Base-by-base conservation (phyloP, 495 filamentous ascomycete genomes). In the Jackrogersella minutella region DNA sequence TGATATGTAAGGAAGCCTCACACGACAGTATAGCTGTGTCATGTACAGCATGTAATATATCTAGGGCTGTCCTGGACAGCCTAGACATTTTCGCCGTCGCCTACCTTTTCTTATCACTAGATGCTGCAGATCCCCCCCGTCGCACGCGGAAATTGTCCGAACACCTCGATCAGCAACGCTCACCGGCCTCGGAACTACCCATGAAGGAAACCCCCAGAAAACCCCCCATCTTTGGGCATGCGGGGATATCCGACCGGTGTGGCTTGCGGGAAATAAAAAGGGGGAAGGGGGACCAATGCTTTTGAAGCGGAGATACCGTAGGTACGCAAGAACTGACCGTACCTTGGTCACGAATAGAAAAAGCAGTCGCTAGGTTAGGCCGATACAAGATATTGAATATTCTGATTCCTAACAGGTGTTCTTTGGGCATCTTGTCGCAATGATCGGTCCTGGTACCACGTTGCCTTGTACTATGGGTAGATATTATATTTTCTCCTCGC, bases 41-140 rank as follows among this genome's bases (percentile, higher is more conserved):
- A 60, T 39, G n/a, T 14, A 16, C 36, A 19, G 34, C 9, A 53
- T 36, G 50, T 31, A 62, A 63, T 63, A 63, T 63, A 39, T 28
- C 59, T 55, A 63, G 41, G 59, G 59, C 59, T 63, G 49, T 39
- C 7, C 19, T 56, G 14, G 31, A 34, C 11, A 14, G n/a, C n/a
- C n/a, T n/a, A n/a, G n/a, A n/a, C n/a, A n/a, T n/a, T 39, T 21
- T 30, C 10, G 31, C 8, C 5, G 30, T 28, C 4, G 16, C 19
- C n/a, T n/a, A n/a, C n/a, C 16, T 8, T 26, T 56, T 30, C 21
- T 37, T 37, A 54, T 53, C 47, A 44, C 31, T 31, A 30, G 39
- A 47, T 39, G 26, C 41, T 53, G 4, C 22, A 36, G 46, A 33
- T 50, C 46, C n/a, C n/a, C n/a, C n/a, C 24, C 30, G 16, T 52